Conservation (phyloP, 148 eudicot species). For the Drosera capensis region DNA sequence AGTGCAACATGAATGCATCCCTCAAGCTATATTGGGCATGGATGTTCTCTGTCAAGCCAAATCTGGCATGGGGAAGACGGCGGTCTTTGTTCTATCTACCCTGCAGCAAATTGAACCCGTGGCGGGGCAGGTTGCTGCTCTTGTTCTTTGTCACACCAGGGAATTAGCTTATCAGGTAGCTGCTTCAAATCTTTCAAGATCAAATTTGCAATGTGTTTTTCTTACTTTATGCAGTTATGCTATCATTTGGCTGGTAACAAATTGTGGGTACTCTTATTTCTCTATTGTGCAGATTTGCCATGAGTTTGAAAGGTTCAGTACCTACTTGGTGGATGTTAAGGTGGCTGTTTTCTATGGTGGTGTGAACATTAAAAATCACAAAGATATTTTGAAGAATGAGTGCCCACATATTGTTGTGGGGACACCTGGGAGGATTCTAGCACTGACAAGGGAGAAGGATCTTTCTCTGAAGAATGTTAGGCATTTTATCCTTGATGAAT, state of each 20-base stretch:
- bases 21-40: slow-evolving; percentile 78
- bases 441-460: slow-evolving; percentile 55
- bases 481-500: slow-evolving; percentile 68
- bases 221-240: background rate
- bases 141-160: slow-evolving; percentile 61
- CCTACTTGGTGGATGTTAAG: slow-evolving; percentile 45
- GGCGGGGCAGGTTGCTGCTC: slow-evolving; percentile 70
- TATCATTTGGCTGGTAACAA: background rate
- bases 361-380: slow-evolving; percentile 56
- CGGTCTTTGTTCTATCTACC: slow-evolving; percentile 63
- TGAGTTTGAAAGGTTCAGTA: slow-evolving; percentile 68
- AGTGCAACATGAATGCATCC: slow-evolving; percentile 79
- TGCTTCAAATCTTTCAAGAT: too few species aligned
- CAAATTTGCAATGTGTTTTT: too few species aligned
- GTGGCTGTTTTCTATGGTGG: slow-evolving; percentile 74
- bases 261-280: background rate
- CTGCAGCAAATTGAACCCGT: slow-evolving; percentile 67
- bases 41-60: slow-evolving; percentile 80
- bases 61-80: slow-evolving; percentile 79
- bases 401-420: slow-evolving; percentile 80
- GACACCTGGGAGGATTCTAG: slow-evolving; percentile 64
- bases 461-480: slow-evolving; percentile 52
- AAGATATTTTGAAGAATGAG: slow-evolving; percentile 58
- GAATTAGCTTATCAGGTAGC: slow-evolving; percentile 70
- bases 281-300: slow-evolving; percentile 38